These are phyloP conservation scores for Chaetomium tenue DNA, from an alignment of 495 filamentous ascomycete genomes.

Conservation along the genomic window DNA sequence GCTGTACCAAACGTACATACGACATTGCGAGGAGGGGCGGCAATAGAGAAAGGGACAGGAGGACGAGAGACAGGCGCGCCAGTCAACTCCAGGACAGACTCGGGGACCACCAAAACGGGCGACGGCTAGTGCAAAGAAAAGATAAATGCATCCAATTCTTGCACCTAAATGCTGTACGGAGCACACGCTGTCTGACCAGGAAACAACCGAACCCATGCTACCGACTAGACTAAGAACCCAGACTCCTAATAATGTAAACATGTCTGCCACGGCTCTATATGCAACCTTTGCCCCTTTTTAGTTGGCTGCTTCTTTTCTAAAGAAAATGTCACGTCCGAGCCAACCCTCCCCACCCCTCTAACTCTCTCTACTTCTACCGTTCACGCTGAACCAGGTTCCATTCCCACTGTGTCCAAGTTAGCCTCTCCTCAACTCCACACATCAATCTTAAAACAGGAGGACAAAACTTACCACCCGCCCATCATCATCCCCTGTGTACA, in stretches of 20 bases:
- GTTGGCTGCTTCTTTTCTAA: background rate
- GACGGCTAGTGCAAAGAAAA: background rate
- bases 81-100: background rate
- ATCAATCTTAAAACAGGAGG: background rate
- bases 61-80: background rate
- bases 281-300: background rate
- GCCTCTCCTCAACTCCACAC: slow-evolving; percentile 14
- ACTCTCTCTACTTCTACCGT: slow-evolving; percentile 33
- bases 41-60: slow-evolving; percentile 6
- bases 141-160: slow-evolving; percentile 3
- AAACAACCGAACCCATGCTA: background rate
- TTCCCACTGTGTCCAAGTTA: slow-evolving; percentile 62
- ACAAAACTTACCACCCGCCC: slow-evolving; percentile 64
- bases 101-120: background rate
- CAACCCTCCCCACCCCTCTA: background rate
- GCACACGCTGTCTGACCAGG: background rate
- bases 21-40: slow-evolving; percentile 14
- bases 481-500: slow-evolving; percentile 92
- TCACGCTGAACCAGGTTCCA: slow-evolving; percentile 80
- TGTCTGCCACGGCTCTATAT: background rate
- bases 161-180: background rate
- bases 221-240: background rate
- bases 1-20: slow-evolving; percentile 35
- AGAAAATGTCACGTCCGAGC: background rate
- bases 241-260: background rate